phyloP scores from a whole-genome alignment of 2,329 filamentous ascomycete genomes.

The Xylaria sp. region DNA sequence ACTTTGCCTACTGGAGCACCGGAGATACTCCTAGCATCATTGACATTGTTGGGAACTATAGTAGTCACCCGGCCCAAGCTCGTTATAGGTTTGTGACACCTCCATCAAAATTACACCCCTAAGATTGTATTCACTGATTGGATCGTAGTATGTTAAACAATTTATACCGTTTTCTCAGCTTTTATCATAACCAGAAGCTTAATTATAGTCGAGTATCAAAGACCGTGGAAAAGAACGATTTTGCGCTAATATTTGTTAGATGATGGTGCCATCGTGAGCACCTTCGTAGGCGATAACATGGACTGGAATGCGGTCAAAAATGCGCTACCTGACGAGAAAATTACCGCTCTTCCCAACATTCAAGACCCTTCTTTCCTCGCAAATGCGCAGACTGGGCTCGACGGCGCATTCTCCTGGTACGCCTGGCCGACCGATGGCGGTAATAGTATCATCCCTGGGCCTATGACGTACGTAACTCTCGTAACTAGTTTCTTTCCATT shows the following conservation, averaged over 20 bases:
- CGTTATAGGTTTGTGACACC: slow-evolving; percentile 23
- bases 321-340: slow-evolving; percentile 26
- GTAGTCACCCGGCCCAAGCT: slow-evolving; percentile 28
- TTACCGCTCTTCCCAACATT: slow-evolving; percentile 30
- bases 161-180: neutral
- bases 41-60: slow-evolving; percentile 29
- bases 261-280: neutral
- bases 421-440: slow-evolving; percentile 32
- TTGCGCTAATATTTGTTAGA: neutral
- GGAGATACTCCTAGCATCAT: slow-evolving; percentile 25
- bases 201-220: neutral
- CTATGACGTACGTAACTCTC: slow-evolving; percentile 13
- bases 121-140: neutral
- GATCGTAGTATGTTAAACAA: neutral
- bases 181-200: neutral
- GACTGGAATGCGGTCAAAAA: slow-evolving; percentile 18
- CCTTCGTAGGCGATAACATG: neutral
- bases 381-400: slow-evolving; percentile 29
- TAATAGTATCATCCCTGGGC: slow-evolving; percentile 30
- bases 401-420: slow-evolving; percentile 34
- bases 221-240: neutral
- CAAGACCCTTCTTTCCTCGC: slow-evolving; percentile 29
- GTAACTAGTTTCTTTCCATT: neutral
- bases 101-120: too few relatives aligned
- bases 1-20: slow-evolving; percentile 30